These are phyloP conservation scores for Lentinula novae-zelandiae DNA, from an alignment of 1,284 basidiomycete genomes.

Conservation along the genomic window DNA sequence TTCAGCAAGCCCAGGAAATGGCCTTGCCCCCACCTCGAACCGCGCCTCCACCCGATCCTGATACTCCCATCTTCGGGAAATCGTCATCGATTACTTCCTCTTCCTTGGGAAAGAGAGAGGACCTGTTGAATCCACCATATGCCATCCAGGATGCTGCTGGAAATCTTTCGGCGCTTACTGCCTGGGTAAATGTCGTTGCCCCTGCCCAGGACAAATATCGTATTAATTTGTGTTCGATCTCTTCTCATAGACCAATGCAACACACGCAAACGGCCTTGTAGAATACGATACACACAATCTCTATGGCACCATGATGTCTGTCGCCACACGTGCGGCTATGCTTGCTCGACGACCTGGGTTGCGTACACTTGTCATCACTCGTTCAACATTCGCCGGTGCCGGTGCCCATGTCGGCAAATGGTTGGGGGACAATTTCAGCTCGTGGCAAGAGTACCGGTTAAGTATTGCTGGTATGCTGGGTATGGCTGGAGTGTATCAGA, in stretches of 20 bases:
- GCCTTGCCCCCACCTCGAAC: slow-evolving; percentile 51
- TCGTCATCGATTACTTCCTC: slow-evolving; percentile 18
- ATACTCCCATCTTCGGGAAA: slow-evolving; percentile 47
- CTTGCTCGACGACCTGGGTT: slow-evolving; percentile 54
- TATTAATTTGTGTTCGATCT: not conserved
- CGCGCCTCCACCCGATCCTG: slow-evolving; percentile 43
- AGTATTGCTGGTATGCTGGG: slow-evolving; percentile 64
- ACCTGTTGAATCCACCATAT: slow-evolving; percentile 52
- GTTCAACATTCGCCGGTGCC: slow-evolving; percentile 69
- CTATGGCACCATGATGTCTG: slow-evolving; percentile 71
- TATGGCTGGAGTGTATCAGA: slow-evolving; percentile 59
- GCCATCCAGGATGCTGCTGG: slow-evolving; percentile 51
- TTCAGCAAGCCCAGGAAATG: slow-evolving; percentile 47
- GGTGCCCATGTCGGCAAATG: slow-evolving; percentile 66
- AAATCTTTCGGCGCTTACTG: slow-evolving; percentile 47
- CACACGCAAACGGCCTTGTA: slow-evolving; percentile 58
- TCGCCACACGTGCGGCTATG: slow-evolving; percentile 58
- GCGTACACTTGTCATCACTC: slow-evolving; percentile 65
- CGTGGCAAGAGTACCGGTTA: slow-evolving; percentile 53
- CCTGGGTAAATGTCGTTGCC: slow-evolving; percentile 36
- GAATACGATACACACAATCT: slow-evolving; percentile 70
- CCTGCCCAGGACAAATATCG: not conserved
- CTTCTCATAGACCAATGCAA: slow-evolving; percentile 42
- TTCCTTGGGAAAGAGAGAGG: slow-evolving; percentile 12
- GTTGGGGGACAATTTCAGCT: slow-evolving; percentile 63